Base-by-base conservation (phyloP, 495 filamentous ascomycete species). In the Amniculicola lignicola region DNA sequence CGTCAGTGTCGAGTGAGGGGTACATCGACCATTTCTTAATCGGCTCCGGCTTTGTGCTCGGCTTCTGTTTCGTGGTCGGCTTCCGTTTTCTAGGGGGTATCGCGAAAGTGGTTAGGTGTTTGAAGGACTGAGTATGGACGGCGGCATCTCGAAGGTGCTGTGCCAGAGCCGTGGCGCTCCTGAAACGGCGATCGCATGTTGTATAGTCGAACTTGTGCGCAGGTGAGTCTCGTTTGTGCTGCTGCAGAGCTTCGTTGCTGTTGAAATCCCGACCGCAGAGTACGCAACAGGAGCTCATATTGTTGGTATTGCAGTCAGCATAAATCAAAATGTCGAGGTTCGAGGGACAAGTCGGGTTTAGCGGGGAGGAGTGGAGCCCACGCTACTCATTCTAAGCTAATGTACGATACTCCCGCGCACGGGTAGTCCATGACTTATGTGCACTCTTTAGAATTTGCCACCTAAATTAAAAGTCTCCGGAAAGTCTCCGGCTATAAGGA, bases 1-100 rank as follows among this genome's bases (percentile, higher is more conserved):
- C 72, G n/a, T 69, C 66, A 39, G 69, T 44, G 56, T 76, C 72
- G 40, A 71, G 64, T 52, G 42, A 35, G 37, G 67, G 62, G 53
- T 68, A 69, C 65, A 75, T 73, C n/a, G 70, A 74, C 69, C 72
- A 75, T 44, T 44, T 44, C 22, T 44, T 44, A 25, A 44, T 44
- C 37, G 23, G n/a, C 42, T 56, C 49, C 18, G 48, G 44, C 16
- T 22, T 18, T 14, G n/a, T 35, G 27, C 24, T 48, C 44, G 44
- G 16, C 44, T 44, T 44, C 19, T 19, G 15, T 44, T 44, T 44
- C 15, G 16, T 44, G 22, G 41, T 44, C 41, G 41, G 41, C 41
- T 44, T 44, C 19, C 25, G 41, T 21, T 44, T 44, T 44, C 9
- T 9, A 25, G 41, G 15, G 25, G 41, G 21, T 22, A 35, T 48